Percentiles rank a stretch among this genome's conserved stretches.
phyloP scores from a whole-genome alignment of 2,329 filamentous ascomycete species.

The Claviceps maximensis region DNA sequence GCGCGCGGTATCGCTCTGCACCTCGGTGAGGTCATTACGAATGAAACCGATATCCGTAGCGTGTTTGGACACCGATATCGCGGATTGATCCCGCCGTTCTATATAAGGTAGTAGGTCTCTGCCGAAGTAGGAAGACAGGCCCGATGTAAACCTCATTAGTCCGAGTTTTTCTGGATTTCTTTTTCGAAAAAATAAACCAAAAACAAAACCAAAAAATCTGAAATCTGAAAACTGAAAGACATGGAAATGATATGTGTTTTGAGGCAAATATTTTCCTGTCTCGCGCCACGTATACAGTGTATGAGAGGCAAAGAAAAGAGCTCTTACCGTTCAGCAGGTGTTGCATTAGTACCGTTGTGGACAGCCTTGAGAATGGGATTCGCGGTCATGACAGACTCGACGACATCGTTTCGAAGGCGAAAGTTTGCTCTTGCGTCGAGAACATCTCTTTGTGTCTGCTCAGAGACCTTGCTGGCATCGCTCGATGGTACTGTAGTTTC shows the following conservation, averaged over 20 bases:
- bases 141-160: background rate
- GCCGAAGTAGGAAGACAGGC: background rate
- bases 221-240: too few species aligned
- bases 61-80: constrained; percentile 48
- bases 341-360: constrained; percentile 51
- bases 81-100: constrained; percentile 52
- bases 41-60: constrained; percentile 37
- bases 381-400: constrained; percentile 54
- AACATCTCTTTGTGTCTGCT: constrained; percentile 49
- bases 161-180: background rate
- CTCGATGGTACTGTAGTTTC: constrained; percentile 7
- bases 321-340: constrained; percentile 53
- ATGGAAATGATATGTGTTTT: too few species aligned
- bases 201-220: too few species aligned
- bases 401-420: constrained; percentile 54
- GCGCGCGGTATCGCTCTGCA: constrained; percentile 45
- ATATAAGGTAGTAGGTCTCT: constrained; percentile 57
- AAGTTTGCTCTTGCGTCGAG: constrained; percentile 59
- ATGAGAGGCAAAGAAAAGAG: background rate
- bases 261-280: background rate
- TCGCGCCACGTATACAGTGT: background rate
- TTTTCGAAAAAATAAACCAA: too few species aligned
- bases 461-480: constrained; percentile 33
- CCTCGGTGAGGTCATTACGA: constrained; percentile 37
- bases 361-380: constrained; percentile 69